Base-by-base conservation (phyloP, 1,284 basidiomycete genomes). In the Tetrapyrgos nigripes region DNA sequence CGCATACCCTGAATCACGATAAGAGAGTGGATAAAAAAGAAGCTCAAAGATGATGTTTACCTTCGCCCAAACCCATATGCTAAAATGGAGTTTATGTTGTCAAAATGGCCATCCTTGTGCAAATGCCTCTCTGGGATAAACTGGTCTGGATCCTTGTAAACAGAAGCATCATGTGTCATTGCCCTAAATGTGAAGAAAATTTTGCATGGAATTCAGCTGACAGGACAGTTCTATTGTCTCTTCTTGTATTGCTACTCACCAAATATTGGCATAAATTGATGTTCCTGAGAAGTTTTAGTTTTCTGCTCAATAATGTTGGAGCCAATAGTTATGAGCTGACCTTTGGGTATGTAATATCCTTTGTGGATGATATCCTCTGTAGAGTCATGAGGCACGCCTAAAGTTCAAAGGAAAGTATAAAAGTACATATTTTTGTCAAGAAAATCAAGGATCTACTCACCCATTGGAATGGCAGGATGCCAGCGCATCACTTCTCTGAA, bases 31-130 rank as follows among this genome's bases (percentile, higher is more conserved):
- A 21, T n/a, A 52, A n/a, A 6, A 47, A 13, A 4, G n/a, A 33
- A 66, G 10, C 26, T 23, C 14, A 44, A 47, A 48, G 31, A 8
- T 19, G 17, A 13, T 48, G 60, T 31, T 63, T 54, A 70, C 77
- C 79, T 64, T 47, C 70, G 59, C 9, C 72, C 73, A 62, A 69
- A 73, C 2, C 73, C 73, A 59, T 72, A 75, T 17, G 67, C 68
- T 6, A 63, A 60, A 26, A 60, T 57, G 5, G 67, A 63, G 29
- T 72, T 61, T 14, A 61, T 58, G 3, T 63, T 63, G 17, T 65
- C 53, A 1, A 67, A 63, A 47, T 72, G 58, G 1, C 67, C 53
- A 35, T 68, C 37, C 2, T 67, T 67, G 48, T 71, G 57, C 19
- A 73, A 49, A 58, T 68, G 73, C 2, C 72, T 58, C 27, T 74